Conservation (phyloP, 208 protist genomes). For the Acanthamoeba lenticulata region DNA sequence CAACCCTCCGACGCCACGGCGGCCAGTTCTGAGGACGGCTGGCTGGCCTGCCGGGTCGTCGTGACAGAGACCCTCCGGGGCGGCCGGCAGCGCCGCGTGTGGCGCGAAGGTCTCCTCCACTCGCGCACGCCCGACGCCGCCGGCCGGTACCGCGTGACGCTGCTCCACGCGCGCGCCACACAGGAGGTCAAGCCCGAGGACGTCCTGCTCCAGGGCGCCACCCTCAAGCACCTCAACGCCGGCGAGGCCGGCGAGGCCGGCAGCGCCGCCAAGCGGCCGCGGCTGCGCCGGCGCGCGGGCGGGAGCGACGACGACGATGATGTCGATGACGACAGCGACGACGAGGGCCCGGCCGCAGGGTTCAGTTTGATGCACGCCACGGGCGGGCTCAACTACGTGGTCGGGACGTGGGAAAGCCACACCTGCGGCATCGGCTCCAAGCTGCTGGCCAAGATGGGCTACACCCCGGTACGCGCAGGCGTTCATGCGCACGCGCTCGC, state of each 20-base stretch:
- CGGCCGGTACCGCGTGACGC: not conserved
- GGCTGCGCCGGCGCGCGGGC: not conserved
- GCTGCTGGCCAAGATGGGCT: constrained; percentile 43
- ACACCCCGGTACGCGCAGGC: not conserved
- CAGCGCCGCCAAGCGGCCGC: not conserved
- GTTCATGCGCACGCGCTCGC: no score
- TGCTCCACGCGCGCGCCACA: not conserved
- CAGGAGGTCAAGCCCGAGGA: constrained; percentile 6
- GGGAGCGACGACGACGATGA: not conserved
- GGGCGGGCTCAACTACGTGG: not conserved
- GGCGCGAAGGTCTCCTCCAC: not conserved
- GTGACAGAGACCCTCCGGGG: not conserved
- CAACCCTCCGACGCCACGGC: no score
- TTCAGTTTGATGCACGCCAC: constrained; percentile 1
- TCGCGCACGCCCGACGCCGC: not conserved
- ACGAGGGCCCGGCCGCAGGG: not conserved
- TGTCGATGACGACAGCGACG: not conserved
- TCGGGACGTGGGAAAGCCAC: not conserved
- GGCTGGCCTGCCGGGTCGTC: not conserved
- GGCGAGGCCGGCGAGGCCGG: not conserved
- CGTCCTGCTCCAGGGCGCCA: constrained; percentile 34
- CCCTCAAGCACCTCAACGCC: constrained; percentile 30
- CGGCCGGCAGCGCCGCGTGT: not conserved
- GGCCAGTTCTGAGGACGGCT: no score
- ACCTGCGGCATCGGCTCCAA: not conserved